Conservation (phyloP, 257 asterid genomes). For the Plantago ovata region DNA sequence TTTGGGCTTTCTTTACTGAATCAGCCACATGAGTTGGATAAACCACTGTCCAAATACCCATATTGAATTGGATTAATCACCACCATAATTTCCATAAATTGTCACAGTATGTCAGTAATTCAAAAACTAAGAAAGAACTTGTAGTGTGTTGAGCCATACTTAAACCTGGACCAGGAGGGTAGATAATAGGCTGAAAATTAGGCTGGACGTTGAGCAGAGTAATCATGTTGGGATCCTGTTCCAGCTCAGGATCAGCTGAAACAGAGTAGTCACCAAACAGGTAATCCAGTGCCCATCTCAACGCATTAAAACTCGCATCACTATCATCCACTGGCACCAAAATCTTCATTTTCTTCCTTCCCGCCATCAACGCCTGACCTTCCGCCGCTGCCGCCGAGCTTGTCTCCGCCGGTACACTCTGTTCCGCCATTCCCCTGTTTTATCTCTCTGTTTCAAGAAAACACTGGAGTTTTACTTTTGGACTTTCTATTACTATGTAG, state of each 20-base stretch:
- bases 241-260: conserved; percentile 4
- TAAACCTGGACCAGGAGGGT: conserved; percentile 63
- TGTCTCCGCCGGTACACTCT: conserved; percentile 6
- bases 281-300: conserved; percentile 53
- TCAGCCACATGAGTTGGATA: conserved; percentile 50
- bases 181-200: conserved; percentile 44
- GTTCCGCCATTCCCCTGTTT: neutral
- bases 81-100: neutral
- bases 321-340: conserved; percentile 63
- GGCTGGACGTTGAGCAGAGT: conserved; percentile 49
- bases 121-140: neutral
- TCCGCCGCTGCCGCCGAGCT: conserved; percentile 14
- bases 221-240: conserved; percentile 22
- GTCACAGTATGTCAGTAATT: neutral
- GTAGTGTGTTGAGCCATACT: too few relatives aligned
- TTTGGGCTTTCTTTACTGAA: conserved; percentile 50
- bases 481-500: neutral
- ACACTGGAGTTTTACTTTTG: neutral
- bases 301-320: conserved; percentile 58
- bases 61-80: neutral
- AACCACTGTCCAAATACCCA: conserved; percentile 29
- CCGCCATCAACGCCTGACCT: conserved; percentile 10
- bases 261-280: conserved; percentile 16
- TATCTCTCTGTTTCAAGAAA: neutral
- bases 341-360: conserved; percentile 38